Evolutionary conservation across 768 basidiomycete species (phyloP).

Genomic region (Pulveroboletus sp.): DNA sequence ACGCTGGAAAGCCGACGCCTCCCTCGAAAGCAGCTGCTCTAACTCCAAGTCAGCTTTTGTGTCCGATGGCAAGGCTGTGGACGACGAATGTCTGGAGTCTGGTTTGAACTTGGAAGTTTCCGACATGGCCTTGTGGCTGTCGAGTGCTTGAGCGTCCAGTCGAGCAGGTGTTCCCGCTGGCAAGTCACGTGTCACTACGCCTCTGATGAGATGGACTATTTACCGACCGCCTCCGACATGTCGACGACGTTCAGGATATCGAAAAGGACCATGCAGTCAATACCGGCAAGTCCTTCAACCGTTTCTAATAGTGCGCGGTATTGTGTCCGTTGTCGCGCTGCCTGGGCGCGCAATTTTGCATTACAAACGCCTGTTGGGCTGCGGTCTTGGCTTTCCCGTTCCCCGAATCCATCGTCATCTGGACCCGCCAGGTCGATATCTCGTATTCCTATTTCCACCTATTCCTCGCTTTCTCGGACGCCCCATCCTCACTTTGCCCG

Average conservation of each 20-base stretch:
- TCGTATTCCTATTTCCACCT: conserved; percentile 12
- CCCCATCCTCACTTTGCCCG: conserved; percentile 7
- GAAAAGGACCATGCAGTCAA: not conserved
- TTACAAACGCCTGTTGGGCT: not conserved
- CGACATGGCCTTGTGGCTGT: conserved; percentile 17
- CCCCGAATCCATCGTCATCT: not conserved
- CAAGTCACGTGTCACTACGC: conserved; percentile 16
- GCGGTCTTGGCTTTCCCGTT: conserved; percentile 2
- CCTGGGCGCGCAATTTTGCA: not conserved
- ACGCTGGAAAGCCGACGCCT: conserved; percentile 81
- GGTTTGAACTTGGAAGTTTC: conserved; percentile 18
- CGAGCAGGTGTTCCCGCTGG: not conserved
- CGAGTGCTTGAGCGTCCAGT: not conserved
- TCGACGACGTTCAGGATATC: not conserved
- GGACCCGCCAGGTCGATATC: not conserved
- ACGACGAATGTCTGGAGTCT: not conserved
- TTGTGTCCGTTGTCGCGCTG: not conserved
- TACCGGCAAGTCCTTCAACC: not conserved
- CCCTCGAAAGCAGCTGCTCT: conserved; percentile 74
- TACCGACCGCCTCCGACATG: not conserved
- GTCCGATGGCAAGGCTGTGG: conserved; percentile 8
- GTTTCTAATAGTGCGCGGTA: not conserved
- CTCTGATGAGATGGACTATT: not conserved
- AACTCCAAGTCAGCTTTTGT: conserved; percentile 47
- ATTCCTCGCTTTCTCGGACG: conserved; percentile 1